Evolutionary conservation across 768 basidiomycete genomes (phyloP).

Genomic region (Lactarius tabidus): DNA sequence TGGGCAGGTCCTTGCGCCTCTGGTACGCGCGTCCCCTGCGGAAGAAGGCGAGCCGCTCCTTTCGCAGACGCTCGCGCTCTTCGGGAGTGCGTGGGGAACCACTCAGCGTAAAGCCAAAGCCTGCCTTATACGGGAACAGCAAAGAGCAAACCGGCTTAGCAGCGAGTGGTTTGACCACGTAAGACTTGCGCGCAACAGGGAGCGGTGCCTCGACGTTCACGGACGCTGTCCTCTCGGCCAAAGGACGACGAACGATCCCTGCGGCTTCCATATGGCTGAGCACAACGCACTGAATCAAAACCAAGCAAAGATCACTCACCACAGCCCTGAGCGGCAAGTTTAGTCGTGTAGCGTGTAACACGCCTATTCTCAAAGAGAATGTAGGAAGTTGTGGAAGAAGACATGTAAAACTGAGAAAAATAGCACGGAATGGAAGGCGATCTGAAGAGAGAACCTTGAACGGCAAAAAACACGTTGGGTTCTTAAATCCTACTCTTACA

Average conservation of each 20-base stretch:
- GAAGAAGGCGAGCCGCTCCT: slow-evolving; percentile 18
- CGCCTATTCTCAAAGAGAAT: slow-evolving; percentile 20
- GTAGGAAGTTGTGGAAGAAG: slow-evolving; percentile 7
- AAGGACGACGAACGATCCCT: slow-evolving; percentile 14
- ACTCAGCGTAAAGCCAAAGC: slow-evolving; percentile 15
- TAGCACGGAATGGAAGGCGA: not conserved
- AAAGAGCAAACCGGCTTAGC: not conserved
- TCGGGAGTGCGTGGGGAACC: slow-evolving; percentile 2
- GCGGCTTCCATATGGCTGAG: not conserved
- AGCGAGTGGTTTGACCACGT: not conserved
- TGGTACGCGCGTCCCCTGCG: not conserved
- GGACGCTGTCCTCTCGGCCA: slow-evolving; percentile 5
- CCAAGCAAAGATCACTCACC: not conserved
- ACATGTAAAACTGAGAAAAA: not conserved
- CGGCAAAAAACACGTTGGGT: not conserved
- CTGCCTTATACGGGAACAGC: slow-evolving; percentile 6
- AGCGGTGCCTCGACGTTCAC: not conserved
- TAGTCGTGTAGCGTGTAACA: slow-evolving; percentile 16
- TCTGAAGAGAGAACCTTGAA: slow-evolving; percentile 2
- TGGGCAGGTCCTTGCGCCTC: slow-evolving; percentile 1
- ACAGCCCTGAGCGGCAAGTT: slow-evolving; percentile 1
- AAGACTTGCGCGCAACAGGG: not conserved
- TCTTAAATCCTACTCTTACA: not conserved
- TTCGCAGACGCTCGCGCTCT: slow-evolving; percentile 15
- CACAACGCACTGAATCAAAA: not conserved